Evolutionary conservation across 352 stramenopile genomes (phyloP), one percentile per base, ranked within the genome.

Genomic region (Phytophthora tentaculata): DNA sequence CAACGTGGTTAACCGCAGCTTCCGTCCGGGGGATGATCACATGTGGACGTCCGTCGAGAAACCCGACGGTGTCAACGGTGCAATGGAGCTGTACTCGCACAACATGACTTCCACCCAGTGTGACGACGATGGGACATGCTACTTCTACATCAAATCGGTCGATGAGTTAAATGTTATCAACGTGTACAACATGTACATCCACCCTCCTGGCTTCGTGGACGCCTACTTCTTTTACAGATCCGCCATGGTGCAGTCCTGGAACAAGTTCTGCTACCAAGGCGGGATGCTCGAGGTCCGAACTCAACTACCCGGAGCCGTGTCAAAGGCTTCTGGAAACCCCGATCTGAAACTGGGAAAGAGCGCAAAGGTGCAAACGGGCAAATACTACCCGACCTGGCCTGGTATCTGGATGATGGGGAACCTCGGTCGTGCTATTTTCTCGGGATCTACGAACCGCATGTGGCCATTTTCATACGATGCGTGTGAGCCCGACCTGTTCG

Each of bases 211-310:
- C 5, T 88, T 69, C 59, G 56, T 79, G 45, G 76, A 69, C 17
- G 69, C 68, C 50, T 68, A 71, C 20, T 88, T 86, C 64, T 76
- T 73, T 61, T 80, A 80, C 44, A 65, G 73, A 0, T 86, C 85
- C 13, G 94, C 81, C 0, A 98, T 98, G 92, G 37, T 98, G 4
- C 91, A 98, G 73, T 86, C 77, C 1, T 98, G 94, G 94, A 97
- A 98, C 66, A 98, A 98, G 57, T 98, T 98, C 62, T 98, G 94
- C 72, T 97, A 97, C 66, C 96, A 96, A 19, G 95, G 95, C 5
- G 95, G 95, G 4, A 88, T 98, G 62, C 65, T 98, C 26, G 92
- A 98, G 64, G 74, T 97, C 9, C 76, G 84, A 41, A 84, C 88
- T 0, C 90, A 97, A 56, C 79, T 98, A 5, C 95, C 94, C 0